Conservation (phyloP, 768 basidiomycete species). For the Phlegmacium glaucopus region DNA sequence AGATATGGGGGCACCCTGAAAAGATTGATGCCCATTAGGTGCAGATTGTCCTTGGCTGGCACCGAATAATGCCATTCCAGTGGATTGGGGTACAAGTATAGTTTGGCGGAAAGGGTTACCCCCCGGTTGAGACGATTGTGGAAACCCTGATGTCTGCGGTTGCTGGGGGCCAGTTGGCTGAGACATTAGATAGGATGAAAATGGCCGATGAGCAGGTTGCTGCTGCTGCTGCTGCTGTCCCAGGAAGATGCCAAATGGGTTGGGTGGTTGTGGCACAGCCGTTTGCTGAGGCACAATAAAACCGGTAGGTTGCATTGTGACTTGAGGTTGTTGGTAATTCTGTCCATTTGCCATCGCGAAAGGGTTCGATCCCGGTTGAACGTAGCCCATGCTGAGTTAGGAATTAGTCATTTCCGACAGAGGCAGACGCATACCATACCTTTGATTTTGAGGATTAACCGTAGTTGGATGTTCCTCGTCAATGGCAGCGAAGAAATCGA, state of each 20-base stretch:
- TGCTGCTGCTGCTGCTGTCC: slow-evolving; percentile 34
- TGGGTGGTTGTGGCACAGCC: slow-evolving; percentile 35
- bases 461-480: slow-evolving; percentile 76
- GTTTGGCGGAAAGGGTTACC: slow-evolving; percentile 85
- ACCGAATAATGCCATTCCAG: slow-evolving; percentile 50
- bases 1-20: slow-evolving; percentile 12
- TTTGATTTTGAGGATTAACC: slow-evolving; percentile 62
- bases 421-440: slow-evolving; percentile 32
- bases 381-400: slow-evolving; percentile 39
- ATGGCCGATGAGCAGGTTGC: slow-evolving; percentile 47
- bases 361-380: slow-evolving; percentile 69
- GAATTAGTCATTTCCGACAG: neutral
- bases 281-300: slow-evolving; percentile 50
- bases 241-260: slow-evolving; percentile 45
- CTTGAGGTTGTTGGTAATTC: slow-evolving; percentile 33
- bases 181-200: slow-evolving; percentile 52
- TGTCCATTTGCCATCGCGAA: slow-evolving; percentile 61
- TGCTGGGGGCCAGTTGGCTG: slow-evolving; percentile 45
- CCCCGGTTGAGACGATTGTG: slow-evolving; percentile 38
- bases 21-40: slow-evolving; percentile 11
- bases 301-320: slow-evolving; percentile 56
- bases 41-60: slow-evolving; percentile 15
- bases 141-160: slow-evolving; percentile 15
- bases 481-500: slow-evolving; percentile 89
- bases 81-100: slow-evolving; percentile 62